Evolutionary conservation across 495 filamentous ascomycete species (phyloP).

Genomic region (Penicillium turbatum): DNA sequence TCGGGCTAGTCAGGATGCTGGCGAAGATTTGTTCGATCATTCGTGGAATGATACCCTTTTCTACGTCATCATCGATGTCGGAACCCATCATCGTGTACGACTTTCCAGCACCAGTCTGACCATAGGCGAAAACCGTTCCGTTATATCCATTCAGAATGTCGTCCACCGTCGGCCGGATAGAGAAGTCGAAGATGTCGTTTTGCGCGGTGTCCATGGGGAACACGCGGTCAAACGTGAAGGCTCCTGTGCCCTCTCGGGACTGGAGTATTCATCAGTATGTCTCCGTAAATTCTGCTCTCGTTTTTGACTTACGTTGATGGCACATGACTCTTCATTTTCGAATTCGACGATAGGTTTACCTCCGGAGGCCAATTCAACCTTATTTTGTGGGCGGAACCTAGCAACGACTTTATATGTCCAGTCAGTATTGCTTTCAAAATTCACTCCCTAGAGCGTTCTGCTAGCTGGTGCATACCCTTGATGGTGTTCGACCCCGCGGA

Average conservation of each 20-base stretch:
- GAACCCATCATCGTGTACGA: slow-evolving; percentile 99
- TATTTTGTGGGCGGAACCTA: slow-evolving; percentile 96
- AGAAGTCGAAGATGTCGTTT: slow-evolving; percentile 92
- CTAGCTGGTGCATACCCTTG: slow-evolving; percentile 53
- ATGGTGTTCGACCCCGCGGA: slow-evolving; percentile 58
- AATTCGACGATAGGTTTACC: slow-evolving; percentile 89
- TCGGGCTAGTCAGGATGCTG: slow-evolving; percentile 83
- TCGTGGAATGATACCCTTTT: slow-evolving; percentile 90
- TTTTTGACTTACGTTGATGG: slow-evolving; percentile 61
- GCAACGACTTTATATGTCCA: slow-evolving; percentile 65
- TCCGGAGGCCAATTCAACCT: slow-evolving; percentile 80
- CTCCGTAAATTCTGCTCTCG: background rate
- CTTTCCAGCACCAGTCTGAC: slow-evolving; percentile 97
- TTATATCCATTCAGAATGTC: slow-evolving; percentile 99
- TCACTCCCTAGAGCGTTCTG: background rate
- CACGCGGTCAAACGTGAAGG: slow-evolving; percentile 96
- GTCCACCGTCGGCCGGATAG: slow-evolving; percentile 91
- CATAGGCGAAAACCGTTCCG: slow-evolving; percentile 97
- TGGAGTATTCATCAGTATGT: slow-evolving; percentile 32
- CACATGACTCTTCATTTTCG: slow-evolving; percentile 84
- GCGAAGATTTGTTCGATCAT: slow-evolving; percentile 98
- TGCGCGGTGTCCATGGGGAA: slow-evolving; percentile 90
- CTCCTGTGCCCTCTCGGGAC: slow-evolving; percentile 76
- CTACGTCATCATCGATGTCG: slow-evolving; percentile 86
- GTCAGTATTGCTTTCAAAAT: background rate